phyloP scores from a whole-genome alignment of 306 rosid genomes.

The Bauhinia variegata region DNA sequence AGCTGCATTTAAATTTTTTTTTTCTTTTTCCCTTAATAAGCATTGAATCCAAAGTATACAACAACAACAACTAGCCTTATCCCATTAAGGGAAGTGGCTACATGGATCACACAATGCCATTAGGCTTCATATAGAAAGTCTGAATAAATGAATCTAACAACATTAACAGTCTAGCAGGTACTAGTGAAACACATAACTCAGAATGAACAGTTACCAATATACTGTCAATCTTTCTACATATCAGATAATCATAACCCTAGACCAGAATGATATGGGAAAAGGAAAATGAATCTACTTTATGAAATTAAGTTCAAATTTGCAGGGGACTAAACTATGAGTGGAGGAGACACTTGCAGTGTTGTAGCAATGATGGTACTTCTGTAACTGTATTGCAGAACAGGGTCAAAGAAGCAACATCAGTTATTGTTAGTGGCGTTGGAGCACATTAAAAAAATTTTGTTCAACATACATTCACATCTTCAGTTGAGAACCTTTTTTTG shows the following conservation, averaged over 20 bases:
- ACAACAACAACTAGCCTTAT: too few relatives aligned
- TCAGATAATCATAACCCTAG: neutral
- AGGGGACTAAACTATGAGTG: neutral
- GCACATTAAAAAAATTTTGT: too few relatives aligned
- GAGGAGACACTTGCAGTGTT: neutral
- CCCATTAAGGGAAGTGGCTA: too few relatives aligned
- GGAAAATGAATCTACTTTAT: too few relatives aligned
- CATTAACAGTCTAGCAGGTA: neutral
- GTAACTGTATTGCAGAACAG: too few relatives aligned
- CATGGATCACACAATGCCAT: too few relatives aligned
- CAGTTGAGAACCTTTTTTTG: neutral
- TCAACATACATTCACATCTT: neutral
- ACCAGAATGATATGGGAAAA: too few relatives aligned
- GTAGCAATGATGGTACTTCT: neutral
- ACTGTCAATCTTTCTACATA: neutral
- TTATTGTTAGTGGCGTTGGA: too few relatives aligned
- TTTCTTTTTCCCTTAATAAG: too few relatives aligned
- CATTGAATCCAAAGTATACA: too few relatives aligned
- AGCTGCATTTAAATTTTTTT: neutral
- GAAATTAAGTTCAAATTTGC: neutral
- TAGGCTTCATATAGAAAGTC: neutral
- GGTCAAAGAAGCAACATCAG: neutral
- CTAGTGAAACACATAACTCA: neutral
- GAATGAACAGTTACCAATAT: neutral
- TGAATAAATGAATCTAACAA: neutral